Base-by-base conservation (phyloP, 495 filamentous ascomycete genomes). In the Niebla homalea region DNA sequence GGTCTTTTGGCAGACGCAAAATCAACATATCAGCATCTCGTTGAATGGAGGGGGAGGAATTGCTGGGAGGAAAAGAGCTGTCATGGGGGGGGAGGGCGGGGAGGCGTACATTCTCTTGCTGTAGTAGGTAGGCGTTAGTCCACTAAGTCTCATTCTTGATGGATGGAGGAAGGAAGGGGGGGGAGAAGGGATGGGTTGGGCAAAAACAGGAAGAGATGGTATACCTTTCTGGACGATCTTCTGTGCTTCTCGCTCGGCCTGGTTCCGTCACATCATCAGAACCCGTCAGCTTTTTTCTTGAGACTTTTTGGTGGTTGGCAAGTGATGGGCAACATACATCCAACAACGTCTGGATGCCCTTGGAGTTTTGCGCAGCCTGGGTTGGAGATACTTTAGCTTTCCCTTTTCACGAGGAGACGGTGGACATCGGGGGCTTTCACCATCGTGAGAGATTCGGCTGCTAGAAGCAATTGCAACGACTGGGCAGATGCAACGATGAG, bases 231-330 rank as follows among this genome's bases (percentile, higher is more conserved):
- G 89, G 29, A 98, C 92, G 65, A 97, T 98, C 76, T 95, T 96
- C 70, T 95, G 89, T 57, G 92, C 92, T 70, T 98, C 92, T 72
- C 87, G 83, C 78, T 98, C 92, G 48, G 93, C 89, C 92, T 97
- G 62, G 29, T 43, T 48, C 5, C 29, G 43, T 38, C 40, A 52
- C n/a, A n/a, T n/a, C n/a, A n/a, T n/a, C n/a, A n/a, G n/a, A n/a
- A n/a, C n/a, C n/a, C n/a, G n/a, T n/a, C n/a, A n/a, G n/a, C n/a
- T n/a, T n/a, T n/a, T n/a, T n/a, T n/a, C n/a, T n/a, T n/a, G n/a
- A n/a, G n/a, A n/a, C n/a, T n/a, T n/a, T n/a, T n/a, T n/a, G n/a
- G n/a, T n/a, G n/a, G n/a, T n/a, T n/a, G n/a, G n/a, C n/a, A n/a
- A n/a, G n/a, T n/a, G n/a, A n/a, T n/a, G n/a, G n/a, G n/a, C n/a